phyloP scores from a whole-genome alignment of 352 stramenopile genomes.

The Globisporangium echinulatum region DNA sequence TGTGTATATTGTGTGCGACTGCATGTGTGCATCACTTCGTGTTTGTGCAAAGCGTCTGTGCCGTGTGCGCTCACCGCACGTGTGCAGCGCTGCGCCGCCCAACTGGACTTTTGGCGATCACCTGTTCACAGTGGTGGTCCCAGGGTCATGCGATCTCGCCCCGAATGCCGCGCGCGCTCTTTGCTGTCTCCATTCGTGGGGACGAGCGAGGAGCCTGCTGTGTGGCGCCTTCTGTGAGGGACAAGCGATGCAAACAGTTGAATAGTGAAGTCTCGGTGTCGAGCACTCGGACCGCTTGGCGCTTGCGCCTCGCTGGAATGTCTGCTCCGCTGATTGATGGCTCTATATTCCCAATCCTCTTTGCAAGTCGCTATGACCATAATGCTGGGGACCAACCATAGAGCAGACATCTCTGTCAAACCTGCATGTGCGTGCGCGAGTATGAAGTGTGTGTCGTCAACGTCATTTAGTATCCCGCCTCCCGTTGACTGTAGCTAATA shows the following conservation, averaged over 20 bases:
- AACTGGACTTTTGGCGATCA: constrained; percentile 82
- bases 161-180: constrained; percentile 33
- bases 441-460: no score
- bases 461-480: no score
- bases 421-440: constrained; percentile 1
- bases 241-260: constrained; percentile 89
- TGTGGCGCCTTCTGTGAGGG: constrained; percentile 56
- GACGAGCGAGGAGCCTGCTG: constrained; percentile 2
- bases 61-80: constrained; percentile 1
- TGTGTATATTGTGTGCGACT: not conserved
- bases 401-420: constrained; percentile 57
- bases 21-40: not conserved
- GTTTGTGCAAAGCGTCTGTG: constrained; percentile 5
- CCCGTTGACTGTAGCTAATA: no score
- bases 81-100: constrained; percentile 6
- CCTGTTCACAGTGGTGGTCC: constrained; percentile 85
- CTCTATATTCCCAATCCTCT: constrained; percentile 92
- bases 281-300: constrained; percentile 76
- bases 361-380: constrained; percentile 80
- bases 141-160: constrained; percentile 77
- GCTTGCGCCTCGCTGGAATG: constrained; percentile 45
- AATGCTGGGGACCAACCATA: constrained; percentile 90
- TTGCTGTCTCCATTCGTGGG: constrained; percentile 7
- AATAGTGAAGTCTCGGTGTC: constrained; percentile 85
- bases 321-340: constrained; percentile 84